These are phyloP conservation scores for Apiotrichum sp. DNA, from an alignment of 1,284 basidiomycete species.

Conservation along the genomic window DNA sequence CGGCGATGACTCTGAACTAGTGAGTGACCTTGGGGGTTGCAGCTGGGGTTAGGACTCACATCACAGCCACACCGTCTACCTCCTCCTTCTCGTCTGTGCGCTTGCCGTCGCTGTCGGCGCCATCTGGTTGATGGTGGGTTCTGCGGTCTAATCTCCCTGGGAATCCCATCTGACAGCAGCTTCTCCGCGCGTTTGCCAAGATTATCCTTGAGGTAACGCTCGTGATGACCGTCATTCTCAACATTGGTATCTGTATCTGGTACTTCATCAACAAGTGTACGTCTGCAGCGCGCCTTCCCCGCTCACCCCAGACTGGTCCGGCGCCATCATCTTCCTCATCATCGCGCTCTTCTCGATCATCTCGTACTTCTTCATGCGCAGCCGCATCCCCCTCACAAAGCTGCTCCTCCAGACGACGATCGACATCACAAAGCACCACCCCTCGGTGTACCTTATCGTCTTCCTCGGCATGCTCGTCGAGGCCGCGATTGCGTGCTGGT, in stretches of 20 bases:
- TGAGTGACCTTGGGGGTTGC: conserved; percentile 9
- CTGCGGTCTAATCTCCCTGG: background rate
- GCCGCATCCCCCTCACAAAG: conserved; percentile 65
- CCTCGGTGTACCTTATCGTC: conserved; percentile 71
- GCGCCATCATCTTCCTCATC: conserved; percentile 65
- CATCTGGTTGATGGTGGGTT: conserved; percentile 34
- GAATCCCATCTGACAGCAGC: conserved; percentile 15
- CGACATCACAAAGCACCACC: conserved; percentile 75
- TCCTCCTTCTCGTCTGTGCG: conserved; percentile 62
- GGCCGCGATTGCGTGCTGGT: conserved; percentile 61
- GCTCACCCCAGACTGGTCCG: conserved; percentile 36
- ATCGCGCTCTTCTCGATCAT: conserved; percentile 72
- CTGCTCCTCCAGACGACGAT: conserved; percentile 69
- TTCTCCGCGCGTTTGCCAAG: conserved; percentile 69
- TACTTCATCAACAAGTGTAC: conserved; percentile 66
- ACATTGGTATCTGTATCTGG: conserved; percentile 54
- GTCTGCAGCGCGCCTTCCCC: background rate
- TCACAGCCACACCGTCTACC: conserved; percentile 55
- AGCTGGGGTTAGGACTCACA: background rate
- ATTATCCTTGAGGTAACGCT: conserved; percentile 75
- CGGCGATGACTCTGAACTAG: conserved; percentile 28
- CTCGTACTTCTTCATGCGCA: conserved; percentile 52
- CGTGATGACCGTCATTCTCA: conserved; percentile 62
- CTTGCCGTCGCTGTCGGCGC: conserved; percentile 55
- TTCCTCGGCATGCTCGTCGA: conserved; percentile 65